A percentile compares a stretch with the other conserved stretches of the same genome.
phyloP scores from a whole-genome alignment of 2,329 filamentous ascomycete species.

The Sarocladium strictum region DNA sequence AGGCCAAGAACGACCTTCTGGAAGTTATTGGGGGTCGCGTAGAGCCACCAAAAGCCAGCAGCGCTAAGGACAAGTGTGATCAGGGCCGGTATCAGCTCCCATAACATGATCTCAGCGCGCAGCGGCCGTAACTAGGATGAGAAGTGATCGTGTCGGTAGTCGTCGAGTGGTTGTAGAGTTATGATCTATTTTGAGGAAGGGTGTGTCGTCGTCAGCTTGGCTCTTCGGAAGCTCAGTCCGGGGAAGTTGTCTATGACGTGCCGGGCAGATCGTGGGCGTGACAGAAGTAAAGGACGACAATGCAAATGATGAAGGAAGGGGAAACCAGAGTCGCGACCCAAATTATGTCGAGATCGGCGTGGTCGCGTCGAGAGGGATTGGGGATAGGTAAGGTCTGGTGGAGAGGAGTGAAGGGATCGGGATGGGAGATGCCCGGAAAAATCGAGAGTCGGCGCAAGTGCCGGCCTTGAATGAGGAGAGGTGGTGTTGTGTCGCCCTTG shows the following conservation, averaged over 20 bases:
- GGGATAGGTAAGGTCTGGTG: not conserved
- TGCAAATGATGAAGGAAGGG: not conserved
- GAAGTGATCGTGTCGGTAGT: not conserved
- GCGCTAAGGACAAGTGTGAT: slow-evolving; percentile 33
- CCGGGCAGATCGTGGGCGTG: not conserved
- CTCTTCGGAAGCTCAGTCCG: not conserved
- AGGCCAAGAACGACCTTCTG: slow-evolving; percentile 25
- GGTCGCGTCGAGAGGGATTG: not conserved
- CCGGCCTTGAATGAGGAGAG: not conserved
- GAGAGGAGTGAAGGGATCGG: not conserved
- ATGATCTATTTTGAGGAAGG: not conserved
- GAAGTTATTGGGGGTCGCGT: slow-evolving; percentile 22
- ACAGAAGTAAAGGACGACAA: not conserved
- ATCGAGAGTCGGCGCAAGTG: not conserved
- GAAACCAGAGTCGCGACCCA: not conserved
- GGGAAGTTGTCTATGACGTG: not conserved
- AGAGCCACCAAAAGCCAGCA: slow-evolving; percentile 31
- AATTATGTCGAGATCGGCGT: not conserved
- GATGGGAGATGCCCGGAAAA: slow-evolving; percentile 4
- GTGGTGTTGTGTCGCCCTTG: not conserved
- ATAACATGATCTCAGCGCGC: slow-evolving; percentile 37
- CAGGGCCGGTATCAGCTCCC: slow-evolving; percentile 32
- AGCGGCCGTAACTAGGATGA: not conserved
- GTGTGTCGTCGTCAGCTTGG: slow-evolving; percentile 1
- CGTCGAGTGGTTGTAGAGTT: not conserved